Base-by-base conservation (phyloP, 2,329 filamentous ascomycete genomes). In the Sporothrix variecibatus region DNA sequence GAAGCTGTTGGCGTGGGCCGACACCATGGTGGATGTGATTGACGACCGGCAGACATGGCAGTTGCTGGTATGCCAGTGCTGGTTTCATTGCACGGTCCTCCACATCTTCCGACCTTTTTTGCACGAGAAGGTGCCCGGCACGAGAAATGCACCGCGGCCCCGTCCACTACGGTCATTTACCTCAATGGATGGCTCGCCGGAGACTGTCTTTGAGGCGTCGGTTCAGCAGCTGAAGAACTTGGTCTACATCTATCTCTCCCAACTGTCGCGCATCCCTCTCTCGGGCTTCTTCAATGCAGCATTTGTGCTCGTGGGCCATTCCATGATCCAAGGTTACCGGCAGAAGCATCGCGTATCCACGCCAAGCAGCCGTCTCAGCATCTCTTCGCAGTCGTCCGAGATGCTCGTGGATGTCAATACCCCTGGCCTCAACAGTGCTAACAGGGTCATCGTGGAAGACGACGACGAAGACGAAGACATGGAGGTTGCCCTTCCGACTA, bases 241-340 rank as follows among this genome's bases (percentile, higher is more conserved):
- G n/a, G 26, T 74, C 20, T 64, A 74, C 46, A 43, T 73, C 23
- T 77, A 76, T 28, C 53, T 72, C 5, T 49, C 43, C 1, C 70
- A 71, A 1, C 73, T 75, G 31, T 5, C 72, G 12, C 62, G 68
- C 62, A 72, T 78, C 9, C 75, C 71, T 23, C 74, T 73, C 6
- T 76, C 77, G 7, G 76, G 77, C 9, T 73, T 79, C 4, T 81
- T 79, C 78, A 78, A 80, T 46, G 79, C 77, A n/a, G 78, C 77
- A 1, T 75, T 80, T 53, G 69, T 81, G 23, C 79, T 80, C 69
- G 76, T 81, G 46, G 78, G 79, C 20, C 80, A 80, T 70, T 79
- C 78, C 23, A 79, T 78, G 76, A 75, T 80, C 28, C 69, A 74
- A 28, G 23, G 62, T 20, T 60, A 40, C 26, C 46, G 46, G 34